Base-by-base conservation (phyloP, 768 basidiomycete genomes). In the Boletales sp. region DNA sequence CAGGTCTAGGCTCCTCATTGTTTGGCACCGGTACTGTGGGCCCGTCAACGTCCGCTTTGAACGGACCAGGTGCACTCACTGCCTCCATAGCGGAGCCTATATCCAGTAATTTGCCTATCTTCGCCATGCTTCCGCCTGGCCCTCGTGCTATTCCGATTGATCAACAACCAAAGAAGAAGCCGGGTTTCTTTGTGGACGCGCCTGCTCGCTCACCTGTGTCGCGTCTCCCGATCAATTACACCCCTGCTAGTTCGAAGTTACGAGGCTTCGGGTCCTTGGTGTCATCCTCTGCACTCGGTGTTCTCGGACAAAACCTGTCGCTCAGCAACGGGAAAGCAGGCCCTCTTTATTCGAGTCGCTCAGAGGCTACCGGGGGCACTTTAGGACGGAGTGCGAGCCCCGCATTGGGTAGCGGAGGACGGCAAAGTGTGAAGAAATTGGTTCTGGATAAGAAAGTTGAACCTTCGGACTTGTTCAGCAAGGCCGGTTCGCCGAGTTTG, bases 341-440 rank as follows among this genome's bases (percentile, higher is more conserved):
- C 43, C 74, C 78, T 9, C 70, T 90, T 34, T 72, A 78, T 9
- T 60, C 86, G 32, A 81, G 72, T 57, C 74, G 73, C 53, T 65
- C 72, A 19, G 78, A 84, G 43, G 49, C n/a, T 40, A 76, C 87
- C 5, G 89, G 92, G 52, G 72, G 76, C 0, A 81, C 89, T 58
- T 51, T 86, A 49, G 77, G 74, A 39, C 65, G 69, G 9, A 80
- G 79, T 48, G 71, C 78, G 10, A 84, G 81, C 54, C 83, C 85
- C 1, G 74, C 82, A 5, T 67, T 90, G 43, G 87, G 88, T 7
- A 86, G 79, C 58, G 87, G 81, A 38, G 75, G 70, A 51, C 75
- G 85, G 47, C 82, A 86, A 50, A 95, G 91, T 63, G 90, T 95
- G 50, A 97, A 97, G 75, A 95, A 95, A 64, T 78, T 97, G 50